phyloP scores from a whole-genome alignment of 768 basidiomycete species.

The Amylocystis lapponica region DNA sequence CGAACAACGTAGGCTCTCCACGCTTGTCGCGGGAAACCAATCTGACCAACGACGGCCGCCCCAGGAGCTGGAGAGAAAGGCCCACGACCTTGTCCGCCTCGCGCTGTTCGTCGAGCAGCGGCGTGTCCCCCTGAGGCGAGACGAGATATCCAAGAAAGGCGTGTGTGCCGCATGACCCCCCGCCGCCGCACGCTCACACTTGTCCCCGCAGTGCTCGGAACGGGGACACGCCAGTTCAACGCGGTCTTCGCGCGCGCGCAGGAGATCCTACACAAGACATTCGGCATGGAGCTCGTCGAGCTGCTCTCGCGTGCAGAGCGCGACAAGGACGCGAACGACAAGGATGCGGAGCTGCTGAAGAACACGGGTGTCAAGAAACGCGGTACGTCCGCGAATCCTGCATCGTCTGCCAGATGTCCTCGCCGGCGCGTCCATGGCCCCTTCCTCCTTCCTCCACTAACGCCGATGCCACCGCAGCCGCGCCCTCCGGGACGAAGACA shows the following conservation, averaged over 20 bases:
- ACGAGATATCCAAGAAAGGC: slow-evolving; percentile 87
- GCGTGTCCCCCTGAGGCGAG: slow-evolving; percentile 58
- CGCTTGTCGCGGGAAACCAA: no score
- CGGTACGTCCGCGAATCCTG: slow-evolving; percentile 43
- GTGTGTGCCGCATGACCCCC: background rate
- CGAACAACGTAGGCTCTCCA: slow-evolving; percentile 13
- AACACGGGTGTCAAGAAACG: slow-evolving; percentile 63
- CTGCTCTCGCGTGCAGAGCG: slow-evolving; percentile 57
- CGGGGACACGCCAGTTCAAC: slow-evolving; percentile 54
- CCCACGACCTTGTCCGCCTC: slow-evolving; percentile 68
- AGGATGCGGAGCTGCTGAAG: slow-evolving; percentile 37
- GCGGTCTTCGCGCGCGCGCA: slow-evolving; percentile 62
- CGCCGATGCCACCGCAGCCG: slow-evolving; percentile 33
- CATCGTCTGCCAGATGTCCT: background rate
- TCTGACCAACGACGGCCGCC: no score
- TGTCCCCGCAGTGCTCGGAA: slow-evolving; percentile 43
- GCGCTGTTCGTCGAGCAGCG: slow-evolving; percentile 79
- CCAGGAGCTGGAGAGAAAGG: slow-evolving; percentile 62
- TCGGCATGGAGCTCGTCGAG: slow-evolving; percentile 85
- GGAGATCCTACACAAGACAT: slow-evolving; percentile 49
- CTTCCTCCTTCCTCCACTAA: background rate
- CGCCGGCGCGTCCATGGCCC: background rate
- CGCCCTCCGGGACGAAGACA: slow-evolving; percentile 60
- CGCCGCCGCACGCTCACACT: slow-evolving; percentile 6
- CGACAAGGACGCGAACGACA: slow-evolving; percentile 43